Base-by-base conservation (phyloP, 192 early-diverging fungal species). In the Coemansia sp. region DNA sequence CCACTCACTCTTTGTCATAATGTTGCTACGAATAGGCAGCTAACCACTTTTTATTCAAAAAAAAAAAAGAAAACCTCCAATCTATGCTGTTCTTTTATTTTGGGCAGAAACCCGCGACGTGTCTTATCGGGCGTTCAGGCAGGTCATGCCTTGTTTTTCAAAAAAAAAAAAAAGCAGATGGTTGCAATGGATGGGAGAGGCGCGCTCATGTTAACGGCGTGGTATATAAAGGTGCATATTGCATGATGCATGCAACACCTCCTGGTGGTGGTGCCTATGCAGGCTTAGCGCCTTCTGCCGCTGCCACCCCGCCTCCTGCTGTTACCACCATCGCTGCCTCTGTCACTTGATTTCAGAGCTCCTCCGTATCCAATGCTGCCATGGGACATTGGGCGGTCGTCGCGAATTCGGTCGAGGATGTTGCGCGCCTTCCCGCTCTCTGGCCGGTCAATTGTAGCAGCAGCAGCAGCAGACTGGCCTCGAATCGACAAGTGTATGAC, bases 321-420 rank as follows among this genome's bases (percentile, higher is more conserved):
- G 34, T 58, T 33, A 14, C 62, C 31, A 23, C 14, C 33, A 45
- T 45, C 18, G 18, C 43, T 7, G 18, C 43, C 43, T 45, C 43
- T 18, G 13, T 14, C 26, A 35, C 61, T 37, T 60, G 48, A 60
- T 33, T n/a, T 37, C 56, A 53, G 14, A 6, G 21, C 24, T 28
- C 28, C 50, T 53, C 28, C 50, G 16, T 37, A 18, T 7, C 36
- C 56, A 34, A 10, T 59, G 16, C 38, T 34, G 45, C 45, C 40
- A 35, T 53, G 14, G 2, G 53, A 7, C 11, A 59, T 53, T 16
- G 68, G 20, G 37, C 69, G 77, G n/a, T 67, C 65, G 35, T 74
- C 72, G 35, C 60, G 46, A 8, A 80, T 56, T 5, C 77, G 77
- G 26, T 80, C 77, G 21, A 66, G 34, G 5, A 80, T 51, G 43